Base-by-base conservation (phyloP, 2,329 filamentous ascomycete genomes). In the Sclerotiophoma versabilis region DNA sequence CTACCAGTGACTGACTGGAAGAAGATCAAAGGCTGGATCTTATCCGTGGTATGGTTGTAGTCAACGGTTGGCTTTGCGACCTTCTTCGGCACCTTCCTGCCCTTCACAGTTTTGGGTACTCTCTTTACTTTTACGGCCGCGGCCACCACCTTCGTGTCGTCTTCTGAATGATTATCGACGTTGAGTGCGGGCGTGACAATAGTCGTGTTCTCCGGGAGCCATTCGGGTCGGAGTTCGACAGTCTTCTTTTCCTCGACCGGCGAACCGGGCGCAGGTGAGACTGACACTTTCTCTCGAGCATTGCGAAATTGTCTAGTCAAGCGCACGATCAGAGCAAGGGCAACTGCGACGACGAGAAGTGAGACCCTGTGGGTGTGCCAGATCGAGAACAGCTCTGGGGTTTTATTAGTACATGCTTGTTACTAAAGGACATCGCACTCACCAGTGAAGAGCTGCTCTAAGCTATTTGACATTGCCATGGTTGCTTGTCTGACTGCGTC, bases 1-100 rank as follows among this genome's bases (percentile, higher is more conserved):
- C 86, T 90, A 3, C 88, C 91, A 3, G 91, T 96, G 51, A 98
- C 80, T 0, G 93, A 96, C 2, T 92, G 93, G 78, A 90, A 98
- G 79, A 97, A 98, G 26, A 97, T 77, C 14, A 96, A 75, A 2
- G 90, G 84, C 70, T 93, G 89, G 49, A 92, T 82, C 43, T 81
- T 82, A 22, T 79, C 66, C 38, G 61, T 64, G 34, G 62, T 60
- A 50, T 66, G 62, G 53, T 74, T 58, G 60, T 71, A 67, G 30
- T 39, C 61, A 9, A 64, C 22, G 6, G 43, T 56, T 8, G 66
- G 59, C 22, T 60, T 58, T 7, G 54, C 39, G 4, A 38, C 23
- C 50, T 70, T 64, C 49, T 65, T 70, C 2, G 52, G 55, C 33
- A 30, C 46, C 50, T 70, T 72, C 48, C 63, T 75, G 8, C 75